Conservation (phyloP, 306 rosid species). For the Sphenostylis stenocarpa region DNA sequence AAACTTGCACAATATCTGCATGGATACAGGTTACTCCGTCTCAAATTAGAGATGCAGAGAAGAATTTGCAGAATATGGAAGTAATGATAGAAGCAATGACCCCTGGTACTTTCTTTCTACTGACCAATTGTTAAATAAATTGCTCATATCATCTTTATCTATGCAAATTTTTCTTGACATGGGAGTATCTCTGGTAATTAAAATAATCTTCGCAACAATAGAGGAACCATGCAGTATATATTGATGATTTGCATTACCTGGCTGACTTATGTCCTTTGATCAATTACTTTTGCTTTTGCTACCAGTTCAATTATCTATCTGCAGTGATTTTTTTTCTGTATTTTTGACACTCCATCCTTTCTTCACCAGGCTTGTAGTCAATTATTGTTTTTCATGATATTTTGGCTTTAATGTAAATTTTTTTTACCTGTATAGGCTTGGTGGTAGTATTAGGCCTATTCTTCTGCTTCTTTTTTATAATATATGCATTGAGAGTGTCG, state of each 20-base stretch:
- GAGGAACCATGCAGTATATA: constrained; percentile 7
- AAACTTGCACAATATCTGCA: constrained; percentile 1
- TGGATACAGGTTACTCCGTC: constrained; percentile 88
- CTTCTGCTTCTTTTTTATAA: neutral
- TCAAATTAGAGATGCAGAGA: constrained; percentile 97
- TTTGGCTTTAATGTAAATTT: constrained; percentile 9
- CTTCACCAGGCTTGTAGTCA: neutral
- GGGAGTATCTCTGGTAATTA: constrained; percentile 4
- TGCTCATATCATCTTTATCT: constrained; percentile 16
- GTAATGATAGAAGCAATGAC: constrained; percentile 97
- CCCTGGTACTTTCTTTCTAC: constrained; percentile 59
- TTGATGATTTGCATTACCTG: neutral
- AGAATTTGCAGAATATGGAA: constrained; percentile 87
- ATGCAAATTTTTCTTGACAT: constrained; percentile 10
- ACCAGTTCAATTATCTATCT: constrained; percentile 2
- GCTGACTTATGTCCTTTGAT: constrained; percentile 7
- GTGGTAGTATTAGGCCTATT: neutral
- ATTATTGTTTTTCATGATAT: constrained; percentile 13
- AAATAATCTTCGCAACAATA: neutral
- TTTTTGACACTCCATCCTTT: neutral
- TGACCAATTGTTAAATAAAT: constrained; percentile 1
- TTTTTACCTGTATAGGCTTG: constrained; percentile 16
- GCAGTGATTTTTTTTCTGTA: neutral
- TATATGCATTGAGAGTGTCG: neutral
- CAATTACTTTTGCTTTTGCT: neutral